Percentiles rank a stretch among this genome's conserved stretches.
Evolutionary conservation across 2,329 filamentous ascomycete genomes (phyloP).

Genomic region (Pseudogymnoascus sp.): DNA sequence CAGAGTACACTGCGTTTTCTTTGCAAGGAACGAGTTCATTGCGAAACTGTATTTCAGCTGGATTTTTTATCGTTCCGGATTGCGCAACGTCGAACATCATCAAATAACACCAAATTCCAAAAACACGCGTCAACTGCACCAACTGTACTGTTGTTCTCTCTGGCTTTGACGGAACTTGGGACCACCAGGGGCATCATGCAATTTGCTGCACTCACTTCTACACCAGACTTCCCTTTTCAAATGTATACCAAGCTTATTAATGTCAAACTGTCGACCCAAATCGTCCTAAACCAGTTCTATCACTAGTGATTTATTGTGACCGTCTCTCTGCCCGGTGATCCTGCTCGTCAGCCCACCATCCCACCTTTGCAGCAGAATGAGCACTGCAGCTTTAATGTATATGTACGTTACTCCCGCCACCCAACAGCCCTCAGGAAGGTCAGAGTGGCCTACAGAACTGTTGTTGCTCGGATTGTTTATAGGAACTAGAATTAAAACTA

Average conservation of each 20-base stretch:
- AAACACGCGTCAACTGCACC: background rate
- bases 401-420: too few species aligned
- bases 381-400: too few species aligned
- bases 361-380: too few species aligned
- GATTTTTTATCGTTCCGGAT: background rate
- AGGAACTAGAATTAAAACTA: background rate
- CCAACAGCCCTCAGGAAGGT: too few species aligned
- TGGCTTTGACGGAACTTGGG: background rate
- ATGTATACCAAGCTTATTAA: slow-evolving; percentile 4
- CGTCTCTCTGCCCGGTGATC: too few species aligned
- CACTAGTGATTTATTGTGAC: background rate
- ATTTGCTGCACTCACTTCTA: background rate
- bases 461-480: background rate
- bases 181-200: background rate
- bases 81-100: background rate
- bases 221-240: background rate
- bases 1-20: background rate
- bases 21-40: background rate
- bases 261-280: background rate
- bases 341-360: too few species aligned
- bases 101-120: slow-evolving; percentile 2
- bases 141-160: background rate
- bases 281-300: background rate
- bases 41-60: background rate
- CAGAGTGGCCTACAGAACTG: too few species aligned